phyloP scores from a whole-genome alignment of 192 early-diverging fungal species.

The Coemansia sp. region DNA sequence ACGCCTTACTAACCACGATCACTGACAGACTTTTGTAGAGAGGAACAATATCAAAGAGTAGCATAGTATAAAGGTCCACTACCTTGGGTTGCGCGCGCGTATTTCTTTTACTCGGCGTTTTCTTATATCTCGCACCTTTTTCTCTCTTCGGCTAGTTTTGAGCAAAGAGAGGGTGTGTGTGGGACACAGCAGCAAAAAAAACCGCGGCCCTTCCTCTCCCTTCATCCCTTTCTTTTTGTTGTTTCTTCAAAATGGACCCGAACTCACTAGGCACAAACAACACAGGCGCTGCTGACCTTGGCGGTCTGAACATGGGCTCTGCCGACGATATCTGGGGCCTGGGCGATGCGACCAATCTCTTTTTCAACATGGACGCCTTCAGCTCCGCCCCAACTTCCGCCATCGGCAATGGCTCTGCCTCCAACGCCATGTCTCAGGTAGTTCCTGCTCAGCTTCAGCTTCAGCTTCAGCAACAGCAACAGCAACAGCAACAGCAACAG shows the following conservation, averaged over 20 bases:
- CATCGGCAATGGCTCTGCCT: conserved; percentile 1
- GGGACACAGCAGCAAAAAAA: too few relatives aligned
- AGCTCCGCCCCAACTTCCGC: conserved; percentile 33
- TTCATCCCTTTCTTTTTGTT: too few relatives aligned
- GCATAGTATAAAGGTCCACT: too few relatives aligned
- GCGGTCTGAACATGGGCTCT: conserved; percentile 12
- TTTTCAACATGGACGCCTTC: conserved; percentile 54
- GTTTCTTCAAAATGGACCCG: conserved; percentile 1
- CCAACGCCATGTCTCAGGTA: neutral
- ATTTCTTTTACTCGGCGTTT: too few relatives aligned
- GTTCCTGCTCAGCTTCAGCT: neutral
- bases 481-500: neutral
- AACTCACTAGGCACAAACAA: conserved; percentile 5
- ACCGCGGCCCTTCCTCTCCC: too few relatives aligned
- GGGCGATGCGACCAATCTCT: conserved; percentile 39
- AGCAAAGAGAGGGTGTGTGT: too few relatives aligned
- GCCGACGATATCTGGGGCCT: conserved; percentile 45
- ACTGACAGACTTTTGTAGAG: too few relatives aligned
- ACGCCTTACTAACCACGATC: too few relatives aligned
- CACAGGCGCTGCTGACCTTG: conserved; percentile 7
- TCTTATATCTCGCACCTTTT: too few relatives aligned
- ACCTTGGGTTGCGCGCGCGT: too few relatives aligned
- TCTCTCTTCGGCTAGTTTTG: too few relatives aligned
- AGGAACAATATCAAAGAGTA: too few relatives aligned
- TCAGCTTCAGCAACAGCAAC: neutral